Base-by-base conservation (phyloP, 257 asterid genomes). In the Solanum bulbocastanum region DNA sequence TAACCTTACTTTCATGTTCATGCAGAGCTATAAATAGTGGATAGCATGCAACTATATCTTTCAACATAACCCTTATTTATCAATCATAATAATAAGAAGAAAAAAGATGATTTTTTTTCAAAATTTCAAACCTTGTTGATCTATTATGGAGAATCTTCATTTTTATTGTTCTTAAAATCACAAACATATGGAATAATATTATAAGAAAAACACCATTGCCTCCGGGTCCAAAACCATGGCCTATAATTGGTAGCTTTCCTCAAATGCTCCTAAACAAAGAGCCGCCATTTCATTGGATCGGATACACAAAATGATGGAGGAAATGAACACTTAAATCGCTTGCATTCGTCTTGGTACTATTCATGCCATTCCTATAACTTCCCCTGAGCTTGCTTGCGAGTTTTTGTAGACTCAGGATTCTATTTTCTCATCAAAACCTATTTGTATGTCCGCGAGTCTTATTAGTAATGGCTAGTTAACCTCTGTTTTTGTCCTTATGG, bases 351-450 rank as follows among this genome's bases (percentile, higher is more conserved):
- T 89, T 3, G 89, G 86, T 4, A 18, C 5, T 3, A 35, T 62
- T 13, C 56, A 79, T 15, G 66, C 86, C 15, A 86, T 90, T 75
- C 58, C 88, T 6, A 88, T 90, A 73, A 76, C 85, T 12, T 88
- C 90, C 36, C 88, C 90, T 6, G 90, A 90, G 37, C 83, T 90
- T 33, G 88, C 89, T 37, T n/a, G 89, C 4, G 86, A 69, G 65
- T 88, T 90, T 73, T 68, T 88, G 46, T 78, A 49, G 42, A 75
- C 56, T 2, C 90, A 56, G 1, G 91, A 90, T 68, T 39, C 30
- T 0, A 13, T 30, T 32, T 90, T 90, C 52, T 35, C 86, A 8
- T 87, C 92, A 6, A 52, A 86, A 39, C 91, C 91, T 2, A 33
- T 62, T 37, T 87, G 71, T 71, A 83, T 87, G 89, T 69, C 87